These are phyloP conservation scores for Zelonia costaricensis DNA, from an alignment of 208 protist species.

Conservation along the genomic window DNA sequence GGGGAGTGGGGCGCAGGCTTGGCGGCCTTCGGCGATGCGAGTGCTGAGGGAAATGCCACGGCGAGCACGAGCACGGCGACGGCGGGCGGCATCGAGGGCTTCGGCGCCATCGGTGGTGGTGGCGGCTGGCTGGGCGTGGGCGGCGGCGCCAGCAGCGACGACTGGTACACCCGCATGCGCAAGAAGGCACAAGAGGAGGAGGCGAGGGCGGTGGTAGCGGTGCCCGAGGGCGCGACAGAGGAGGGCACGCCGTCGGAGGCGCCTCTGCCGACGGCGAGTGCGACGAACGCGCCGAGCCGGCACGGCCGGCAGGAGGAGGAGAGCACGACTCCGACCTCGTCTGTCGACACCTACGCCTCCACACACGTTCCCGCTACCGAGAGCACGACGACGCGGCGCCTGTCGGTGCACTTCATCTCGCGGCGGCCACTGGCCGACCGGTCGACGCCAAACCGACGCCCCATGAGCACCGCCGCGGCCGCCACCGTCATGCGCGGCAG, in stretches of 20 bases:
- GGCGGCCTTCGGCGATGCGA: constrained; percentile 4
- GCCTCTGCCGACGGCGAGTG: background rate
- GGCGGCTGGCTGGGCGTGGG: constrained; percentile 48
- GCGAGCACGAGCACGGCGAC: constrained; percentile 1
- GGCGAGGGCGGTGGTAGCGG: constrained; percentile 17
- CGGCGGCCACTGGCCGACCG: too few relatives aligned
- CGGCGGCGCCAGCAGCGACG: constrained; percentile 34
- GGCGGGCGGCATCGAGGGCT: background rate
- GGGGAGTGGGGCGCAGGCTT: constrained; percentile 15
- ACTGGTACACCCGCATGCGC: constrained; percentile 74
- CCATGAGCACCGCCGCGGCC: too few relatives aligned
- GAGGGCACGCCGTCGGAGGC: background rate
- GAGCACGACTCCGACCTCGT: too few relatives aligned
- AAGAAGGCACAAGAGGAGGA: constrained; percentile 37
- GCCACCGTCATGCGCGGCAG: too few relatives aligned
- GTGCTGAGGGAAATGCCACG: background rate
- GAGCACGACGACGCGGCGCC: too few relatives aligned
- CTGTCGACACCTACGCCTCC: too few relatives aligned
- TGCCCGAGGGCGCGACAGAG: background rate
- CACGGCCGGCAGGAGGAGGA: too few relatives aligned
- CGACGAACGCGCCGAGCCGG: background rate
- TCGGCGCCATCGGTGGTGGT: constrained; percentile 1
- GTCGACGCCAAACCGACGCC: too few relatives aligned
- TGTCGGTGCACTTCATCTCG: too few relatives aligned
- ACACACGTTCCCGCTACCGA: too few relatives aligned